Percentiles rank a stretch among this genome's conserved stretches.
Evolutionary conservation across 192 early-diverging fungal genomes (phyloP).

Genomic region (Chytriomyces sp.): DNA sequence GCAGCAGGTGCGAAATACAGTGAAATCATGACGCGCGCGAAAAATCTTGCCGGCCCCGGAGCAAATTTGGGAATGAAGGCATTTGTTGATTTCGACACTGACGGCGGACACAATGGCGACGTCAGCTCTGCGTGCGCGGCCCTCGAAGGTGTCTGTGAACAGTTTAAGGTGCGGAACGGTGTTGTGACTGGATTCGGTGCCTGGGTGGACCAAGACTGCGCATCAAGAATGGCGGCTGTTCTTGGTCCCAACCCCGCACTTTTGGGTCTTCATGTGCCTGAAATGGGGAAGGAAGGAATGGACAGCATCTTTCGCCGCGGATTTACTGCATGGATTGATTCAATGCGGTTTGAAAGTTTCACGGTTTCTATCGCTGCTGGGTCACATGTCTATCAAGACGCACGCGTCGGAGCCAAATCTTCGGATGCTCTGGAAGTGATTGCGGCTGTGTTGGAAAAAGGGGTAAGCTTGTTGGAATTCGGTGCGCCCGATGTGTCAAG

Average conservation of each 20-base stretch:
- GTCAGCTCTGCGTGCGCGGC: background rate
- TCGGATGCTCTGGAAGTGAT: constrained; percentile 10
- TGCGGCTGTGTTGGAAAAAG: background rate
- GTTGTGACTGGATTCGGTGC: constrained; percentile 21
- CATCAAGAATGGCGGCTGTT: constrained; percentile 8
- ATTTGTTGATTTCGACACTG: constrained; percentile 34
- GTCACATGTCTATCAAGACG: background rate
- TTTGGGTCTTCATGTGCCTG: constrained; percentile 19
- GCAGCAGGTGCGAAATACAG: background rate
- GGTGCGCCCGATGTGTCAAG: constrained; percentile 11
- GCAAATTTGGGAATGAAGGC: background rate
- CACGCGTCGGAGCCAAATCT: no score
- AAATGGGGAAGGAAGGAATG: constrained; percentile 26
- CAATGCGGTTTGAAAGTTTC: constrained; percentile 1
- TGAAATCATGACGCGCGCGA: background rate
- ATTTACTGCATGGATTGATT: constrained; percentile 25
- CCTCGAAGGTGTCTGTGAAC: background rate
- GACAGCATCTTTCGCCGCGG: constrained; percentile 16
- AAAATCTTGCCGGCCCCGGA: background rate
- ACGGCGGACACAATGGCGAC: constrained; percentile 30
- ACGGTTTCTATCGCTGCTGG: constrained; percentile 4
- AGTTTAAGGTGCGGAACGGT: constrained; percentile 3
- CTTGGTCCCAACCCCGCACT: constrained; percentile 21
- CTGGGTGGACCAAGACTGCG: constrained; percentile 18
- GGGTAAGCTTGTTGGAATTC: background rate